Base-by-base conservation (phyloP, 108 stramenopile species). In the Nitzschia inconspicua region DNA sequence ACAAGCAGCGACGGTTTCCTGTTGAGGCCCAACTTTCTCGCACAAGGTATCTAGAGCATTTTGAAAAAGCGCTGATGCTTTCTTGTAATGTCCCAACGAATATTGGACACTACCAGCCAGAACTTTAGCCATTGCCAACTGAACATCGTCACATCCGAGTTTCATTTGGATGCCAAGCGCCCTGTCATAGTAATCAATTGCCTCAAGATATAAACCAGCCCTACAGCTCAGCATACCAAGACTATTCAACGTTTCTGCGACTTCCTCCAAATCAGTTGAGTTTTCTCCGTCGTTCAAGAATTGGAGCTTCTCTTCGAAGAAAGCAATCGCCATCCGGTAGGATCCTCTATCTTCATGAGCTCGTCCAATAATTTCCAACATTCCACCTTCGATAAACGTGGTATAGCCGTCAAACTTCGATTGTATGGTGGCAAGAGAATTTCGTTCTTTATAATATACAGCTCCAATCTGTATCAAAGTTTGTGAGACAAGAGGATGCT, bases 401-500 rank as follows among this genome's bases (percentile, higher is more conserved):
- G 60, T 62, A 60, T 88, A 88, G 46, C 78, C 83, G 41, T 84
- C 80, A n/a, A 59, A 63, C 13, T 80, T 75, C 10, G 76, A 65
- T 48, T 74, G 68, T 37, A 80, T 80, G 22, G 69, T 80, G 18
- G 65, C 46, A 4, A 84, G 57, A 20, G 81, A 73, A 56, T 88
- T 88, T 23, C 79, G 71, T 60, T 88, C 86, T 26, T 70, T 75
- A 66, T 88, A 88, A 59, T 88, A 88, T 2, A 88, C 86, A 43
- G 79, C 76, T 16, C 86, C 86, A 54, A 88, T 88, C 8, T 70
- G 76, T 57, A 84, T 81, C 11, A 88, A 57, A 36, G 86, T 88
- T 39, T 84, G 73, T 27, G 79, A 81, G 29, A 84, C 79, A 4
- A 68, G 42, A 10, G 75, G 79, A 58, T 88, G 67, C 48, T 81